Conservation (phyloP, 116 monocot species). For the Trichopus zeylanicus region DNA sequence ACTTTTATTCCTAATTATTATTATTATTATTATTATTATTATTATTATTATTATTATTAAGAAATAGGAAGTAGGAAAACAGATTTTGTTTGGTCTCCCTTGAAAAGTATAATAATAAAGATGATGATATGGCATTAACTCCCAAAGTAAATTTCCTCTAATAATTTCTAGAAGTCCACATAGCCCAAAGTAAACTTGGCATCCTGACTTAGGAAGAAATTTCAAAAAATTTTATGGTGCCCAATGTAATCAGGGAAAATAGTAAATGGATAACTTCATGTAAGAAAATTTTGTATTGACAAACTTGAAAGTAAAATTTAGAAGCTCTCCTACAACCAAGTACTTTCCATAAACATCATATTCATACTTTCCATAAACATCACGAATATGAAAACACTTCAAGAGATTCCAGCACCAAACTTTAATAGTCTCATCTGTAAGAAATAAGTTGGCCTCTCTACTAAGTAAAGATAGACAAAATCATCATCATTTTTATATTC, state of each 20-base stretch:
- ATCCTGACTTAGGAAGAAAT: constrained; percentile 50
- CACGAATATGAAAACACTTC: not conserved
- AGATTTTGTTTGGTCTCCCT: not conserved
- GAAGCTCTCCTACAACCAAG: not conserved
- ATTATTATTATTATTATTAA: no score
- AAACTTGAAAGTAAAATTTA: no score
- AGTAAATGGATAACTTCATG: no score
- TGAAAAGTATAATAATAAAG: not conserved
- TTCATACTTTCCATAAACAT: not conserved
- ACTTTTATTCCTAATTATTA: no score
- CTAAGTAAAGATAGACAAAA: constrained; percentile 48
- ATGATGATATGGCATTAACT: not conserved
- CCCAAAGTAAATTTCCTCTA: constrained; percentile 11
- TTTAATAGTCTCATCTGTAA: constrained; percentile 34
- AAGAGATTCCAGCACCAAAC: constrained; percentile 22
- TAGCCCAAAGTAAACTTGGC: constrained; percentile 41
- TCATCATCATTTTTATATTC: constrained; percentile 39
- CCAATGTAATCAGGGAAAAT: not conserved
- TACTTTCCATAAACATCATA: no score
- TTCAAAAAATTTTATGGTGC: constrained; percentile 1
- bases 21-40: no score
- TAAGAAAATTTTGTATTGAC: not conserved
- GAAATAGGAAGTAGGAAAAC: not conserved
- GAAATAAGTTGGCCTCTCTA: constrained; percentile 28
- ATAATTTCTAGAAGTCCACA: constrained; percentile 53